Conservation (phyloP, 2,329 filamentous ascomycete genomes). For the Diplodia scrobiculata region DNA sequence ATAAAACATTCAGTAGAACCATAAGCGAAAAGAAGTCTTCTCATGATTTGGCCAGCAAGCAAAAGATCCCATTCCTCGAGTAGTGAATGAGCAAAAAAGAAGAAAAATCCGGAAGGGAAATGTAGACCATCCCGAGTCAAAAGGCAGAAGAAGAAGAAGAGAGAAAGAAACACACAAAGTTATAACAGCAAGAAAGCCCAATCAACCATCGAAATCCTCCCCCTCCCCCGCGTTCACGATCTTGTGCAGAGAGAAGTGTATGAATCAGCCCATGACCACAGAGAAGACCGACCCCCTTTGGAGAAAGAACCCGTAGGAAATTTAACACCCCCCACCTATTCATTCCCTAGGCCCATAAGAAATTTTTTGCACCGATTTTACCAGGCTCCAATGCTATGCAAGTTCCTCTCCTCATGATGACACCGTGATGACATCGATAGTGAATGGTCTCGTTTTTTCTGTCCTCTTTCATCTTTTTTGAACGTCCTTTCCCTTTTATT, state of each 20-base stretch:
- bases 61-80: not conserved
- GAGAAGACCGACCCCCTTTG: not conserved
- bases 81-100: not conserved
- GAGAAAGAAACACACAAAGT: not conserved
- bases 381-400: constrained; percentile 30
- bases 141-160: not conserved
- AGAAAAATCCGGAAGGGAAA: not conserved
- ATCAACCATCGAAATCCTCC: not conserved
- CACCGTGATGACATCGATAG: constrained; percentile 18
- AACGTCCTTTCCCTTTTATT: not conserved
- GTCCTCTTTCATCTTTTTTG: not conserved
- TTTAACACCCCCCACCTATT: not conserved
- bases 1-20: not conserved
- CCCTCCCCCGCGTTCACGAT: not conserved
- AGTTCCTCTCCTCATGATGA: constrained; percentile 20
- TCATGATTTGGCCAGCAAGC: not conserved
- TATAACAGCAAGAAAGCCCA: constrained; percentile 1
- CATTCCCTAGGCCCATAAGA: constrained; percentile 15
- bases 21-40: not conserved
- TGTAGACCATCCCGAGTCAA: not conserved
- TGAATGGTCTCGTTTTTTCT: constrained; percentile 17
- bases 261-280: not conserved
- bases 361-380: constrained; percentile 27
- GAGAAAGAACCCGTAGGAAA: constrained; percentile 13
- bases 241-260: not conserved